Base-by-base conservation (phyloP, 139 green algal genomes). In the Prasinococcaceae sp. region DNA sequence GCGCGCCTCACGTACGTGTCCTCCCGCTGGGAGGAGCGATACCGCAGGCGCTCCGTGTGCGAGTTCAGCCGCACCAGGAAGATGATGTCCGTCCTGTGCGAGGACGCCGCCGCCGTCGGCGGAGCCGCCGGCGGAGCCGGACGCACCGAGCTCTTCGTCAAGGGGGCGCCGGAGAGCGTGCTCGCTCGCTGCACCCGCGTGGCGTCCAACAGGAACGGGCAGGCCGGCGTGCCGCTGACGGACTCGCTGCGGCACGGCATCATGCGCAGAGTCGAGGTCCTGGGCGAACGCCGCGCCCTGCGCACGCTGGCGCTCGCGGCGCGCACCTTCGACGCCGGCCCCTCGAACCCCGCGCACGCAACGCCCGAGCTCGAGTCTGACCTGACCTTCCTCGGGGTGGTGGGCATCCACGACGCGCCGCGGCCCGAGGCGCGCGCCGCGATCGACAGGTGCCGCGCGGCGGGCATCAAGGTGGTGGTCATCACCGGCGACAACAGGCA, bases 271-370 rank as follows among this genome's bases (percentile, higher is more conserved):
- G 46, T 84, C n/a, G 35, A 32, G 0, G 41, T 71, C 16, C 87
- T 79, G 53, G 83, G 78, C 32, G 43, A 53, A 24, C 16, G 53
- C 25, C 23, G 68, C 10, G 43, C 30, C 6, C 79, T 97, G 48
- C 76, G 90, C 30, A 83, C 84, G 53, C 69, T 98, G 44, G 90
- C 86, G 6, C 57, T 94, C 17, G n/a, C n/a, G n/a, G n/a, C n/a
- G n/a, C n/a, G n/a, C n/a, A n/a, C n/a, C n/a, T n/a, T n/a, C n/a
- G n/a, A n/a, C n/a, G n/a, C n/a, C n/a, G n/a, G n/a, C n/a, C n/a
- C n/a, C n/a, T n/a, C n/a, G n/a, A n/a, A n/a, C n/a, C n/a, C n/a
- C n/a, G n/a, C n/a, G n/a, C n/a, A n/a, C n/a, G n/a, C 42, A 3
- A 38, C 19, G 4, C n/a, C n/a, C n/a, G n/a, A n/a, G n/a, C 60